Base-by-base conservation (phyloP, 1,139 yeast genomes). In the Candida tetrigidarum region DNA sequence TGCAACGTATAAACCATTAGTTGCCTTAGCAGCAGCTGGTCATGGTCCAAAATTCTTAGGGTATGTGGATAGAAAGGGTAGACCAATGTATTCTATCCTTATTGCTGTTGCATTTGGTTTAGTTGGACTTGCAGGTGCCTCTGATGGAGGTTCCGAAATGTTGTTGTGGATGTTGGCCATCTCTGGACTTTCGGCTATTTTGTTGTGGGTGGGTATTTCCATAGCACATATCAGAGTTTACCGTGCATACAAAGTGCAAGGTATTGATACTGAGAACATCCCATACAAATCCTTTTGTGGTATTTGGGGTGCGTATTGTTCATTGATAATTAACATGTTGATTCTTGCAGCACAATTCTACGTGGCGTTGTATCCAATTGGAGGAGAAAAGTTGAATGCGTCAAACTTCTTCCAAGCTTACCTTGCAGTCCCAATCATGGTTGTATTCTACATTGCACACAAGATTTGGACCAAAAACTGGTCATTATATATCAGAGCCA, bases 101-200 rank as follows among this genome's bases (percentile, higher is more conserved):
- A 44, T 61, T 39, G 58, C 65, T 6, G 65, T 67, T 30, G 50
- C 62, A 14, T 50, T 66, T 37, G 74, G 73, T 0, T 56, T 68
- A 30, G 55, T 68, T 42, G 62, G 69, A 3, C 68, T 67, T 48
- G 66, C 67, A 12, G 56, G 69, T 11, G 71, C 70, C 1, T 63
- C 67, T 1, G 56, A 60, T 3, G 59, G 61, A 34, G 62, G 66
- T 45, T 57, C 52, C 3, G 59, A 55, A 9, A 69, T 68, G 10
- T 69, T 69, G 45, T 57, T 55, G 16, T 69, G 75, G 75, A 58
- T 69, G 50, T 57, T 69, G 44, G 64, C 72, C 2, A 58, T 69
- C 32, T 64, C 71, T 27, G 75, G 72, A 2, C 62, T 69, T 44
- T 63, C 72, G 9, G 63, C 73, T 37, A 55, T 69, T 34, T 69